These are phyloP conservation scores for Gossypium anomalum DNA, from an alignment of 345 rosid species.

Conservation along the genomic window DNA sequence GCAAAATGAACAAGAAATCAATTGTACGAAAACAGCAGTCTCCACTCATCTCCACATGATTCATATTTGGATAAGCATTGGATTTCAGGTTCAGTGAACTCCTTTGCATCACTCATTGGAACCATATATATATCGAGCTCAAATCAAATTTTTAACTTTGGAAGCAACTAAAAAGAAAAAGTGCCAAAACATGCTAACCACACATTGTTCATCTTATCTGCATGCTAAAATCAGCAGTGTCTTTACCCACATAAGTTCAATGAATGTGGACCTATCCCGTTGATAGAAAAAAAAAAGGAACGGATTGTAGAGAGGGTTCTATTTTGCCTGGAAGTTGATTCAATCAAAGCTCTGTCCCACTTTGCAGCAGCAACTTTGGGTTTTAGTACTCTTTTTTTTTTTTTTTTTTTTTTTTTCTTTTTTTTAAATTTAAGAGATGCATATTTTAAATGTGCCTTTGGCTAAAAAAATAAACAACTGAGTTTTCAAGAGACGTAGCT, in stretches of 20 bases:
- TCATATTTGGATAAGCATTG: not conserved
- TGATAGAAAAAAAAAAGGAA: not conserved
- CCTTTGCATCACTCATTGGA: not conserved
- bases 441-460: slow-evolving; percentile 14
- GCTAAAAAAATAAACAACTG: not conserved
- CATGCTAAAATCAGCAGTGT: not conserved
- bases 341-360: slow-evolving; percentile 18
- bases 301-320: not conserved
- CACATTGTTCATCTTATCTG: not conserved
- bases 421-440: not conserved
- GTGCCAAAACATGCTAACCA: not conserved
- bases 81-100: slow-evolving; percentile 2
- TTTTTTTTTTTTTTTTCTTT: not conserved
- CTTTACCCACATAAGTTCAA: not conserved
- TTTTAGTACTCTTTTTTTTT: not conserved
- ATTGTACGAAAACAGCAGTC: not conserved
- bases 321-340: not conserved
- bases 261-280: slow-evolving; percentile 8
- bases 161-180: not conserved
- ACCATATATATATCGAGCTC: not conserved
- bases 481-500: not conserved
- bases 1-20: not conserved
- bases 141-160: not conserved
- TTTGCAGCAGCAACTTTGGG: slow-evolving; percentile 2
- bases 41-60: not conserved